phyloP scores from a whole-genome alignment of 306 rosid species.

The Erythrophleum fordii region DNA sequence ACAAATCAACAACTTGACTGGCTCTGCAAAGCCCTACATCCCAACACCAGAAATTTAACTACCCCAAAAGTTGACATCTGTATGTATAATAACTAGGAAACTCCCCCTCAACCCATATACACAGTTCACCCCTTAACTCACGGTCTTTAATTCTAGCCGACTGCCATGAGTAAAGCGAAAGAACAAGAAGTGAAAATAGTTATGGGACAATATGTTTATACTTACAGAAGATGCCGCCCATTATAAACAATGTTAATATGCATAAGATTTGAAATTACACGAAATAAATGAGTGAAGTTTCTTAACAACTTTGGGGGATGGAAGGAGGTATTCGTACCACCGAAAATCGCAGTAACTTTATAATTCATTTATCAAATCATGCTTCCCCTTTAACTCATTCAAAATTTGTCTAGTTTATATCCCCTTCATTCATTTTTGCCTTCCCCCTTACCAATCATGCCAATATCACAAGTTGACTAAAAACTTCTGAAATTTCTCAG shows the following conservation, averaged over 20 bases:
- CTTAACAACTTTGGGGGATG: not conserved
- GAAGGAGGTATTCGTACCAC: not conserved
- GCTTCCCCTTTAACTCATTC: constrained; percentile 7
- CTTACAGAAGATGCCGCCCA: not conserved
- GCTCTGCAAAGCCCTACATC: constrained; percentile 82
- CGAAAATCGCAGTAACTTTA: constrained; percentile 25
- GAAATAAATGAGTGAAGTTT: not conserved
- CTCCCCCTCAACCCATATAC: constrained; percentile 1
- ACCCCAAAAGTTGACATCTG: constrained; percentile 21
- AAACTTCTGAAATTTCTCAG: constrained; percentile 28
- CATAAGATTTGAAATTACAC: not conserved
- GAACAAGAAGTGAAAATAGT: not conserved
- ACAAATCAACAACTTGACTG: constrained; percentile 84
- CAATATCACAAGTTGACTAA: constrained; percentile 23
- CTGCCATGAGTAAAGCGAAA: not conserved
- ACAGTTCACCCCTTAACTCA: not conserved
- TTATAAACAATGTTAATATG: not conserved
- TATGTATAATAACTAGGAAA: not conserved
- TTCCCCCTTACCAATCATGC: constrained; percentile 1
- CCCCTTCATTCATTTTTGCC: not conserved
- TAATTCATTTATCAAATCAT: constrained; percentile 14
- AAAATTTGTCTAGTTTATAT: constrained; percentile 19
- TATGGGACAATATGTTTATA: not conserved
- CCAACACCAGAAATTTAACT: constrained; percentile 42
- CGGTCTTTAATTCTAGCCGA: not conserved